Evolutionary conservation across 305 asterid genomes (phyloP).

Genomic region (Ilex paraguariensis): DNA sequence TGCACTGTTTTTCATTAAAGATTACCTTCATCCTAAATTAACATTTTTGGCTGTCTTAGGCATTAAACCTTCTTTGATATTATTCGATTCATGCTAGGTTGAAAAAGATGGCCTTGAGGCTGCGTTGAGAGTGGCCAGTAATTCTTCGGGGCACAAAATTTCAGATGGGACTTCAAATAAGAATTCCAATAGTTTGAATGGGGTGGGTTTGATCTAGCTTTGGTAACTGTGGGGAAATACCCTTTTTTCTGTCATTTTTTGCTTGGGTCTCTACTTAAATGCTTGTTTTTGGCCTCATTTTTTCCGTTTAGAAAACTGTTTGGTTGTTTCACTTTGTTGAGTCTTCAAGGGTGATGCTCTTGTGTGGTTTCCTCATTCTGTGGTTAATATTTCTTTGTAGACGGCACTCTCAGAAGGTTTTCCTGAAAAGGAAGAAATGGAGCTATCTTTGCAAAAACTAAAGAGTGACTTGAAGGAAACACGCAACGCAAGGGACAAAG

Average conservation of each 20-base stretch:
- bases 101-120: conserved; percentile 71
- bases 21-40: too few species aligned
- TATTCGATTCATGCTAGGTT: conserved; percentile 45
- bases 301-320: too few species aligned
- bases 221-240: conserved; percentile 1
- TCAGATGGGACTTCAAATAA: conserved; percentile 11
- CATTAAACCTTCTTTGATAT: conserved; percentile 14
- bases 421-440: conserved; percentile 64
- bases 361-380: background rate
- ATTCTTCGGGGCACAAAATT: conserved; percentile 34
- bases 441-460: conserved; percentile 53
- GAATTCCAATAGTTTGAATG: conserved; percentile 28
- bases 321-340: too few species aligned
- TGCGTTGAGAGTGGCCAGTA: conserved; percentile 46
- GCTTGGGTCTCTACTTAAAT: too few species aligned
- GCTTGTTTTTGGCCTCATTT: too few species aligned
- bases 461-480: conserved; percentile 77
- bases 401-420: conserved; percentile 39
- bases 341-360: too few species aligned
- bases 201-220: conserved; percentile 36
- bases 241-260: background rate
- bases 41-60: conserved; percentile 7
- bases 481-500: conserved; percentile 66
- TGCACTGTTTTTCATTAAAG: too few species aligned
- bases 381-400: conserved; percentile 13